phyloP scores from a whole-genome alignment of 2,329 filamentous ascomycete species.

The Cryphonectria radicalis region DNA sequence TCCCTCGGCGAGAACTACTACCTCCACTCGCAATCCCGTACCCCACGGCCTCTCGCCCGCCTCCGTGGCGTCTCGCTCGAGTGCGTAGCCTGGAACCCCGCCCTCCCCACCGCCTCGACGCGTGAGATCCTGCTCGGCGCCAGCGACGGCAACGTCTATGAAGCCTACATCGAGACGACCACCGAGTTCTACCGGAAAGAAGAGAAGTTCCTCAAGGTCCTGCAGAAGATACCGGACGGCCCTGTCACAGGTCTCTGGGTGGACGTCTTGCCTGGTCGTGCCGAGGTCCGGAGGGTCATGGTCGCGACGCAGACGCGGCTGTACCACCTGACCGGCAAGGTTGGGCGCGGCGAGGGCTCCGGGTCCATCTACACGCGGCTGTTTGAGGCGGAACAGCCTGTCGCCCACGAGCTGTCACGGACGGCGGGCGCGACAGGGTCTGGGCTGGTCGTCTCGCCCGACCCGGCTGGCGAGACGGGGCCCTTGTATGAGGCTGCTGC shows the following conservation, averaged over 20 bases:
- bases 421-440: conserved; percentile 62
- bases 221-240: conserved; percentile 82
- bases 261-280: conserved; percentile 67
- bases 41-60: conserved; percentile 79
- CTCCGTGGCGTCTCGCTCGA: conserved; percentile 88
- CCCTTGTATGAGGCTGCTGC: conserved; percentile 58
- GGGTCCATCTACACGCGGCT: conserved; percentile 84
- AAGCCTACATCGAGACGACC: conserved; percentile 91
- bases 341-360: conserved; percentile 77
- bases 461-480: conserved; percentile 57
- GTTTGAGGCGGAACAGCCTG: conserved; percentile 85
- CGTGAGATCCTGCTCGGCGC: conserved; percentile 91
- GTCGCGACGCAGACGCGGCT: conserved; percentile 79
- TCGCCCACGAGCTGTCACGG: conserved; percentile 72
- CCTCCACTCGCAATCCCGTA: conserved; percentile 90
- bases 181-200: conserved; percentile 95
- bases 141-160: conserved; percentile 93
- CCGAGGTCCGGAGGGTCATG: conserved; percentile 77
- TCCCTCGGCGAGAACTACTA: conserved; percentile 96
- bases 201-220: conserved; percentile 84
- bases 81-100: conserved; percentile 92
- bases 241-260: conserved; percentile 86
- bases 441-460: conserved; percentile 75
- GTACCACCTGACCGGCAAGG: conserved; percentile 79
- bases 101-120: conserved; percentile 88